Conservation (phyloP, 352 stramenopile genomes). For the Pythium myriotylum region DNA sequence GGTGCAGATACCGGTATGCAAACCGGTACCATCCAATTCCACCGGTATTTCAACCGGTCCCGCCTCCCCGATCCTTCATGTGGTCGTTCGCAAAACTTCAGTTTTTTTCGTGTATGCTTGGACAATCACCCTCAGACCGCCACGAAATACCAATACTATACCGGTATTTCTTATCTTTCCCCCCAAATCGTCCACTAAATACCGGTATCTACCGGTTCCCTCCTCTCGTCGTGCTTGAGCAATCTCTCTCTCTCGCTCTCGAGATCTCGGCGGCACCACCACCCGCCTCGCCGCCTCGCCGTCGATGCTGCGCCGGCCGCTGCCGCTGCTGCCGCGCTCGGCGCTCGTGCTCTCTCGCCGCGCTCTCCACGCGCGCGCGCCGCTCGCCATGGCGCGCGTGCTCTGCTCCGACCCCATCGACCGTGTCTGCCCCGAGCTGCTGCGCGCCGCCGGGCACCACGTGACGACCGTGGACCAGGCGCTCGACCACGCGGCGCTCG, state of each 20-base stretch:
- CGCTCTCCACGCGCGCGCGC: conserved; percentile 42
- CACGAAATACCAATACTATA: no score
- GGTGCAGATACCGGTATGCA: background rate
- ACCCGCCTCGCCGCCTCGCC: no score
- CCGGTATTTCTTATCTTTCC: no score
- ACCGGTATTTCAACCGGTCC: no score
- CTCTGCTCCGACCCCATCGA: conserved; percentile 90
- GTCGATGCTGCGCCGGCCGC: conserved; percentile 53
- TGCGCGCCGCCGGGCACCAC: conserved; percentile 80
- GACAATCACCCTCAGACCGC: no score
- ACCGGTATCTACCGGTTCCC: conserved; percentile 1
- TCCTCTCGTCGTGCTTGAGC: background rate
- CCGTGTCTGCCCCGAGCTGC: conserved; percentile 73
- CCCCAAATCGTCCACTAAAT: background rate
- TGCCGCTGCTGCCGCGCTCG: conserved; percentile 38
- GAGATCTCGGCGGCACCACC: conserved; percentile 1
- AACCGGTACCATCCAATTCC: background rate
- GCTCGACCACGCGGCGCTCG: conserved; percentile 63
- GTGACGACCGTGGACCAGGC: conserved; percentile 59
- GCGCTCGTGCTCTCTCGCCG: conserved; percentile 30
- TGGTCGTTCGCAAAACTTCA: no score
- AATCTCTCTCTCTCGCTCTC: background rate
- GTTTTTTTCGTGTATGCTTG: no score
- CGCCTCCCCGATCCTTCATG: no score
- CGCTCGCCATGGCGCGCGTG: conserved; percentile 74